Evolutionary conservation across 371 early-diverging fungal species (phyloP).

Genomic region (Mortierella sp.): DNA sequence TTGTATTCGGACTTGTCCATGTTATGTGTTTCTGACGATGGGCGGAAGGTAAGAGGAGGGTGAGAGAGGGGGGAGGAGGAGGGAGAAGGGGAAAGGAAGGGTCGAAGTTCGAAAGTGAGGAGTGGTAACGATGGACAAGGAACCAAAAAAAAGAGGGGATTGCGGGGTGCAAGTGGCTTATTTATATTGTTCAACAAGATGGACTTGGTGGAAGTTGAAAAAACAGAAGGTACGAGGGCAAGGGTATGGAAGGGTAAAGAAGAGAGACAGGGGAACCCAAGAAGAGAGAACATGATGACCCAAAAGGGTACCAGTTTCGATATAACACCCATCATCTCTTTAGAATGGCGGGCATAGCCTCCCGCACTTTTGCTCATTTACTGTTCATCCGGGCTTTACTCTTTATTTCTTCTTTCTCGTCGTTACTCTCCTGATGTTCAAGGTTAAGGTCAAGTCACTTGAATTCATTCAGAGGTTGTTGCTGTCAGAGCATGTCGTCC

Average conservation of each 20-base stretch:
- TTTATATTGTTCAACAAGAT: conserved; percentile 13
- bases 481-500: not conserved
- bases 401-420: not conserved
- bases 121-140: conserved; percentile 12
- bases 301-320: no score
- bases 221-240: not conserved
- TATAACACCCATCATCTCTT: no score
- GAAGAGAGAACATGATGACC: no score
- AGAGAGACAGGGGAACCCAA: not conserved
- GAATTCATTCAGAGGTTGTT: no score
- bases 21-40: not conserved
- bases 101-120: not conserved
- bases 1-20: conserved; percentile 28
- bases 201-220: not conserved
- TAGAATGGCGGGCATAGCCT: no score
- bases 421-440: not conserved
- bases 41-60: not conserved
- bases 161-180: not conserved
- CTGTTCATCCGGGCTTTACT: not conserved
- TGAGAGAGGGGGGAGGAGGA: not conserved
- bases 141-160: not conserved
- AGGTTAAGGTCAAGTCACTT: not conserved
- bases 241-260: not conserved
- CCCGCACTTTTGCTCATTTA: not conserved
- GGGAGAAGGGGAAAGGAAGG: not conserved